Base-by-base conservation (phyloP, 2,329 filamentous ascomycete species). In the Hypoxylon sp. region DNA sequence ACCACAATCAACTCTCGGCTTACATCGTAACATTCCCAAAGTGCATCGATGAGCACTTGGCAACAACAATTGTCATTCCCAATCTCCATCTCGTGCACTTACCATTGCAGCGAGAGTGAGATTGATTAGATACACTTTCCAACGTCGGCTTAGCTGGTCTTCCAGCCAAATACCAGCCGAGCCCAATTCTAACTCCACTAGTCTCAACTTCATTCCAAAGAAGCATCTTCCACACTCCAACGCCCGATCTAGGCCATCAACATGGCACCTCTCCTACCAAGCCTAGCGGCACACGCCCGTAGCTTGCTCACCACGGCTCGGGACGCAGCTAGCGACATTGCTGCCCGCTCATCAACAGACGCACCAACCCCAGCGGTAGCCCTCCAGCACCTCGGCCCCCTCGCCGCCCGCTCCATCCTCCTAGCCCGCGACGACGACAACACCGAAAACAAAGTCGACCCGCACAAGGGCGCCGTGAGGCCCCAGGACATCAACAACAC, bases 401-500 rank as follows among this genome's bases (percentile, higher is more conserved):
- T 87, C 3, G 77, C 80, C 14, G 84, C 82, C 10, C 80, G 78
- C 48, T 80, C 80, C 4, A 65, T 84, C n/a, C 79, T 87, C 5
- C 71, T 80, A 8, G 78, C 78, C 24, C 83, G 84, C 42, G 81
- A 83, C 52, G 74, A 78, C 9, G 53, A 35, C 19, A 46, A 31
- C 31, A 55, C 68, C 39, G n/a, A 42, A 24, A 72, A 76, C 19
- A 74, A 79, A 2, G 65, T 76, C 1, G 77, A 87, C 71, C 83
- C 86, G 0, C 75, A 77, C 9, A 65, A 70, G 2, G 89, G 88
- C 63, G 81, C 85, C 11, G 83, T 88, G n/a, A 80, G 83, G 65
- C 87, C 87, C 1, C 79, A 84, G 42, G 74, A 86, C 63, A 88
- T 90, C 80, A 89, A 86, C 81, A 91, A 91, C 76, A 87, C 85